A percentile compares a stretch with the other conserved stretches of the same genome.
Evolutionary conservation across 345 rosid genomes (phyloP).

Genomic region (Luvunga scandens): DNA sequence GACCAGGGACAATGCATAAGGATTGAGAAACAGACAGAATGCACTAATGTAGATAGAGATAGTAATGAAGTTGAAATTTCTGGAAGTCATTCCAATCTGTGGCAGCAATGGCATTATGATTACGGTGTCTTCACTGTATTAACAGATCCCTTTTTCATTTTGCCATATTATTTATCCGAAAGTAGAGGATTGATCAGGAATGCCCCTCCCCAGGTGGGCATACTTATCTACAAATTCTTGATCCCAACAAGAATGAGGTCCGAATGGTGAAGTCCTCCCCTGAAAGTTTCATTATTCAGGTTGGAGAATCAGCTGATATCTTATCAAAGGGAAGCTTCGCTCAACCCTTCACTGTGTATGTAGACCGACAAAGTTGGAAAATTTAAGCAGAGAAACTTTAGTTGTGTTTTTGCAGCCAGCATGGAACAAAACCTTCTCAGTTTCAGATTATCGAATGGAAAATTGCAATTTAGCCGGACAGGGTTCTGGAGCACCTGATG

Average conservation of each 20-base stretch:
- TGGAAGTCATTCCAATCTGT: constrained; percentile 36
- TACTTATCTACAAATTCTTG: constrained; percentile 56
- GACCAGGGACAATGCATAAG: constrained; percentile 9
- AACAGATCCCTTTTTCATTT: constrained; percentile 78
- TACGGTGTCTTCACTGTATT: constrained; percentile 85
- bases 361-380: constrained; percentile 51
- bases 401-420: constrained; percentile 80
- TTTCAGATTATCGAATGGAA: constrained; percentile 38
- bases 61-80: constrained; percentile 16
- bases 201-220: constrained; percentile 41
- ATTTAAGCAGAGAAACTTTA: constrained; percentile 76
- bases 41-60: constrained; percentile 16
- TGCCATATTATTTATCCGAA: constrained; percentile 21
- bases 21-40: constrained; percentile 19
- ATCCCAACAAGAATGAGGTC: constrained; percentile 51
- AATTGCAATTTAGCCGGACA: constrained; percentile 15
- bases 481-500: constrained; percentile 18
- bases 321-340: constrained; percentile 66
- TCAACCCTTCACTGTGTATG: constrained; percentile 80
- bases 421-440: constrained; percentile 70
- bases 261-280: constrained; percentile 66
- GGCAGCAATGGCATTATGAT: constrained; percentile 99
- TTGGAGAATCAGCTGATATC: constrained; percentile 84
- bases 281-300: constrained; percentile 79
- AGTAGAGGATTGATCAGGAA: constrained; percentile 26